Percentiles rank a stretch among this genome's conserved stretches.
Conservation (phyloP, 768 basidiomycete species). For the Boletus rubroflammeus region DNA sequence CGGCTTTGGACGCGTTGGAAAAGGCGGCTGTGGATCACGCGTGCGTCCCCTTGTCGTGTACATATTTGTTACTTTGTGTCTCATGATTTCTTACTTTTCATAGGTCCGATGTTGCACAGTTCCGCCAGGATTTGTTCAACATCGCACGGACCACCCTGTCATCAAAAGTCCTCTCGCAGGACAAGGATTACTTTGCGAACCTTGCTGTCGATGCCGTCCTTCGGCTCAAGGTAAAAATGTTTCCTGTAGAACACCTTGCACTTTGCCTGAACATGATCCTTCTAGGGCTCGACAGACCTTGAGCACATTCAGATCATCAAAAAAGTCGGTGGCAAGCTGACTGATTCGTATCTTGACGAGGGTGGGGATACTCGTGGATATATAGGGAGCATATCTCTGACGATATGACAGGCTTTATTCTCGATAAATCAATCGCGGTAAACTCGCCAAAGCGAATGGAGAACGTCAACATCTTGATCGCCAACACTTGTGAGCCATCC, state of each 20-base stretch:
- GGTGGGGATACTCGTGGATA: slow-evolving; percentile 41
- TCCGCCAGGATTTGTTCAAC: slow-evolving; percentile 90
- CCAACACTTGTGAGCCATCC: slow-evolving; percentile 83
- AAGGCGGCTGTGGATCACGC: slow-evolving; percentile 78
- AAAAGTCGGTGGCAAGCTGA: slow-evolving; percentile 98
- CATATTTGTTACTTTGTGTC: not conserved
- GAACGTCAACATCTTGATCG: slow-evolving; percentile 93
- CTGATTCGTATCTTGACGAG: slow-evolving; percentile 97
- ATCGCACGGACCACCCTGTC: slow-evolving; percentile 95
- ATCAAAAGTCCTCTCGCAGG: slow-evolving; percentile 93
- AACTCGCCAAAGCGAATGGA: slow-evolving; percentile 95
- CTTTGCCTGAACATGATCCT: not conserved
- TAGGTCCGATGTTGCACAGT: slow-evolving; percentile 67
- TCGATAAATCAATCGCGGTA: slow-evolving; percentile 91
- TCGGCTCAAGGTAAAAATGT: slow-evolving; percentile 65
- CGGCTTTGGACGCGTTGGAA: slow-evolving; percentile 83
- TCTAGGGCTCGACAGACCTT: slow-evolving; percentile 88
- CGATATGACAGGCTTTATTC: slow-evolving; percentile 74
- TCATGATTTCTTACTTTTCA: not conserved
- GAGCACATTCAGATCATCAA: slow-evolving; percentile 99
- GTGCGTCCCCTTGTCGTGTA: slow-evolving; percentile 43
- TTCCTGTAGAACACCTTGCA: not conserved
- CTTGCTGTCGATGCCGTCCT: slow-evolving; percentile 96
- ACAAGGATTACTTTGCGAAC: slow-evolving; percentile 97
- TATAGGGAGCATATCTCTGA: not conserved